Percentiles rank a stretch among this genome's conserved stretches.
Evolutionary conservation across 2,329 filamentous ascomycete species (phyloP).

Genomic region (Penicillium sp.): DNA sequence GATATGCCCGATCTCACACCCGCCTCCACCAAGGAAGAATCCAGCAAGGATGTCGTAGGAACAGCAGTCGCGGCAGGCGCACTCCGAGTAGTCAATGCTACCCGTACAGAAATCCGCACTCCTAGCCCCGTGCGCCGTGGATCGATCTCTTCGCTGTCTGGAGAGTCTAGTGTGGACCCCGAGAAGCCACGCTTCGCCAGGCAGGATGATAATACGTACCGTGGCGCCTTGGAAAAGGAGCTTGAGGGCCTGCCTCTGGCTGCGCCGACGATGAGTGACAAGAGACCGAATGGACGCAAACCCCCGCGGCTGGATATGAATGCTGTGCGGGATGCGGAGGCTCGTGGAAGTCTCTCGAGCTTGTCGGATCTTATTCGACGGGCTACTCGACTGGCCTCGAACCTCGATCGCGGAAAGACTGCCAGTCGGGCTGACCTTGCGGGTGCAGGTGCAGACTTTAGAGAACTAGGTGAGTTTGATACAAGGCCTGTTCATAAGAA

Average conservation of each 20-base stretch:
- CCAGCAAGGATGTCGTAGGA: slow-evolving; percentile 1
- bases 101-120: not conserved
- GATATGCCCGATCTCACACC: slow-evolving; percentile 4
- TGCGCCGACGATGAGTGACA: slow-evolving; percentile 41
- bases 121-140: slow-evolving; percentile 10
- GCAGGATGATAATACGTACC: slow-evolving; percentile 13
- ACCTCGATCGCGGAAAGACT: slow-evolving; percentile 78
- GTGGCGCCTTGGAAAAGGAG: slow-evolving; percentile 25
- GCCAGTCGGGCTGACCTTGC: slow-evolving; percentile 57
- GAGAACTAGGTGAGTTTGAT: slow-evolving; percentile 27
- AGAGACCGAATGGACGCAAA: slow-evolving; percentile 37
- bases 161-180: slow-evolving; percentile 26
- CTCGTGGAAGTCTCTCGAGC: slow-evolving; percentile 86
- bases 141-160: slow-evolving; percentile 20
- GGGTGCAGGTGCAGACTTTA: slow-evolving; percentile 33
- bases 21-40: not conserved
- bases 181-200: slow-evolving; percentile 36
- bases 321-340: slow-evolving; percentile 76
- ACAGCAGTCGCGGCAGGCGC: not conserved
- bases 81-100: not conserved
- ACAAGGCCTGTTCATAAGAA: not conserved
- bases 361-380: slow-evolving; percentile 86
- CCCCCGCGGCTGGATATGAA: slow-evolving; percentile 80
- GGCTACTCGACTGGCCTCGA: slow-evolving; percentile 80
- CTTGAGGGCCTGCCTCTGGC: slow-evolving; percentile 26